Evolutionary conservation across 768 basidiomycete genomes (phyloP).

Genomic region (Auriscalpium orientale): DNA sequence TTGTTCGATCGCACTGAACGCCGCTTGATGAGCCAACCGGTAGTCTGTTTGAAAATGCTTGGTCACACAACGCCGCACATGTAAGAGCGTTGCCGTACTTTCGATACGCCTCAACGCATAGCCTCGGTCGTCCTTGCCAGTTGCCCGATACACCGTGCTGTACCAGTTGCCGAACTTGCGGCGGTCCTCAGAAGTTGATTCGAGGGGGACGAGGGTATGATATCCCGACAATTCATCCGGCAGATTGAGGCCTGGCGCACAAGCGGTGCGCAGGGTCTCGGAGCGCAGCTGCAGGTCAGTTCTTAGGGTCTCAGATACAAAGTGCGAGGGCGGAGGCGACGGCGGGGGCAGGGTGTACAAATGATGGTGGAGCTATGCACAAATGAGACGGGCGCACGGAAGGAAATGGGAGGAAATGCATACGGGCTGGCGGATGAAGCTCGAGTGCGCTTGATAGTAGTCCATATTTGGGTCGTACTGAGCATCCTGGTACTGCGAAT

Average conservation of each 20-base stretch:
- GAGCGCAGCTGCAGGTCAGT: slow-evolving; percentile 48
- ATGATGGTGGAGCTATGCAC: slow-evolving; percentile 77
- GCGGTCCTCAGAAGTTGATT: slow-evolving; percentile 48
- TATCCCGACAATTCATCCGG: slow-evolving; percentile 90
- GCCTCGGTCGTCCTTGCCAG: slow-evolving; percentile 66
- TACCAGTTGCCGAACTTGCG: slow-evolving; percentile 80
- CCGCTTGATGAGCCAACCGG: slow-evolving; percentile 71
- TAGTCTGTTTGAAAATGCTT: slow-evolving; percentile 46
- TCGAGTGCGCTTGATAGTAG: slow-evolving; percentile 32
- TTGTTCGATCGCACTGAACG: slow-evolving; percentile 74
- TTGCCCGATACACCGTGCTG: slow-evolving; percentile 79
- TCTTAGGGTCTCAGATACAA: slow-evolving; percentile 75
- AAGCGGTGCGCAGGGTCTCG: slow-evolving; percentile 32
- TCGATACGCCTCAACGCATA: slow-evolving; percentile 83
- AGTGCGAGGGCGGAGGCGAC: slow-evolving; percentile 55
- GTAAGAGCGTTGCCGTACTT: slow-evolving; percentile 42
- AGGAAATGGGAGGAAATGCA: slow-evolving; percentile 11
- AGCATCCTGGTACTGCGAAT: slow-evolving; percentile 12
- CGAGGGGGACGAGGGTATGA: slow-evolving; percentile 78
- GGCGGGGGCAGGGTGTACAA: slow-evolving; percentile 75
- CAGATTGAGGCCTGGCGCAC: slow-evolving; percentile 43
- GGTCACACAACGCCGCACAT: neutral
- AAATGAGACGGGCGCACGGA: neutral
- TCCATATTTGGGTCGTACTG: slow-evolving; percentile 32
- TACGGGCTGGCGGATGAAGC: slow-evolving; percentile 68